These are phyloP conservation scores for Globisporangium barbulae DNA, from an alignment of 352 stramenopile species.

Conservation along the genomic window DNA sequence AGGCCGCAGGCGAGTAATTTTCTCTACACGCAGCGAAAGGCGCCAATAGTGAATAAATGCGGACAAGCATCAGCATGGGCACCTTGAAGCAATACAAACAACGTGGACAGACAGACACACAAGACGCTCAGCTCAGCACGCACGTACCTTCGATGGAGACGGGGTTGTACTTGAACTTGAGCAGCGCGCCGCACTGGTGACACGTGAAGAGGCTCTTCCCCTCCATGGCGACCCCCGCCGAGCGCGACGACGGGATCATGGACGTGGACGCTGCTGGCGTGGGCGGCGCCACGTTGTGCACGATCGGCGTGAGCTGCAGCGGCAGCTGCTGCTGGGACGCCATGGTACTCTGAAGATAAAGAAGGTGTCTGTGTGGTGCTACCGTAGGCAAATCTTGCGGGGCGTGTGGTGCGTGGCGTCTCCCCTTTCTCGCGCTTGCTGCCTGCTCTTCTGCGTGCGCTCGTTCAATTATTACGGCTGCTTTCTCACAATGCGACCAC, in stretches of 20 bases:
- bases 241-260: constrained; percentile 18
- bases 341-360: constrained; percentile 8
- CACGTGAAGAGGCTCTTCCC: constrained; percentile 79
- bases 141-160: constrained; percentile 52
- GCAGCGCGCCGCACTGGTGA: constrained; percentile 60
- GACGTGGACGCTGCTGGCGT: constrained; percentile 5
- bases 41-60: not conserved
- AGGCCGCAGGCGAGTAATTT: constrained; percentile 47
- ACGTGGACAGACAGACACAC: not conserved
- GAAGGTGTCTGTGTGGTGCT: not conserved
- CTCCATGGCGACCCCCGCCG: constrained; percentile 44
- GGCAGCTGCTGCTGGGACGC: constrained; percentile 15
- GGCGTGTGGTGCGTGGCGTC: not conserved
- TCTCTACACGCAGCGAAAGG: constrained; percentile 22
- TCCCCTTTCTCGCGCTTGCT: constrained; percentile 3
- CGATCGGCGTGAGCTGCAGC: constrained; percentile 18
- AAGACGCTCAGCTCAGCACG: no score
- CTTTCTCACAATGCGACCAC: constrained; percentile 13
- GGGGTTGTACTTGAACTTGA: constrained; percentile 64
- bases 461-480: not conserved
- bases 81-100: not conserved
- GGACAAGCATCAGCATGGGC: not conserved
- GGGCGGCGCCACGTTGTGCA: constrained; percentile 16
- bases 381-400: not conserved
- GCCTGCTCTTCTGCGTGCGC: not conserved